Conservation (phyloP, 2,329 filamentous ascomycete species). For the Exophiala oligosperma region DNA sequence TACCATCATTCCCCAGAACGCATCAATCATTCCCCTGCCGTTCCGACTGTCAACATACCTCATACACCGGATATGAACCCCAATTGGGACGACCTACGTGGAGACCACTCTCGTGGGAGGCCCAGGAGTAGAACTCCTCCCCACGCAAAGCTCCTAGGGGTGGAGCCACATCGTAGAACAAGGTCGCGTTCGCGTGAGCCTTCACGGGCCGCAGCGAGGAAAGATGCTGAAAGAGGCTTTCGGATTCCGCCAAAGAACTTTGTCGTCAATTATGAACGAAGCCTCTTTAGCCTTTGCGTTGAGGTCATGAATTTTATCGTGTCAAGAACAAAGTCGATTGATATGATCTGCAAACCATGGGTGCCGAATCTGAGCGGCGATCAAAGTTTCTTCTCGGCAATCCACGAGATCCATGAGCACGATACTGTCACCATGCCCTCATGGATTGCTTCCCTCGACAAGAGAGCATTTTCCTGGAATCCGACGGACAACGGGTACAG, state of each 20-base stretch:
- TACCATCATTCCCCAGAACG: slow-evolving; percentile 3
- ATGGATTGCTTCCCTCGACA: not conserved
- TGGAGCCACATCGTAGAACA: no score
- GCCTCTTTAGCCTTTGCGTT: slow-evolving; percentile 18
- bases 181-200: not conserved
- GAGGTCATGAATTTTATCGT: slow-evolving; percentile 22
- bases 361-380: not conserved
- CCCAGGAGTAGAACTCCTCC: no score
- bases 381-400: no score
- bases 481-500: not conserved
- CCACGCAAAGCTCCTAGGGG: no score
- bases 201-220: not conserved
- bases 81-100: no score
- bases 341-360: slow-evolving; percentile 27
- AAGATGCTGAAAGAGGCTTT: not conserved
- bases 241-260: slow-evolving; percentile 11
- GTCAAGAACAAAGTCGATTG: slow-evolving; percentile 13
- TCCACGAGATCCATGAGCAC: slow-evolving; percentile 1
- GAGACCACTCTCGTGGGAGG: no score
- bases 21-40: not conserved
- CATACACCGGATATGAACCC: not conserved
- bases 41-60: not conserved
- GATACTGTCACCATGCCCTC: slow-evolving; percentile 15
- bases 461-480: not conserved
- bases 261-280: slow-evolving; percentile 17